These are phyloP conservation scores for Fomitopsis palustris DNA, from an alignment of 1,284 basidiomycete species.

Conservation along the genomic window DNA sequence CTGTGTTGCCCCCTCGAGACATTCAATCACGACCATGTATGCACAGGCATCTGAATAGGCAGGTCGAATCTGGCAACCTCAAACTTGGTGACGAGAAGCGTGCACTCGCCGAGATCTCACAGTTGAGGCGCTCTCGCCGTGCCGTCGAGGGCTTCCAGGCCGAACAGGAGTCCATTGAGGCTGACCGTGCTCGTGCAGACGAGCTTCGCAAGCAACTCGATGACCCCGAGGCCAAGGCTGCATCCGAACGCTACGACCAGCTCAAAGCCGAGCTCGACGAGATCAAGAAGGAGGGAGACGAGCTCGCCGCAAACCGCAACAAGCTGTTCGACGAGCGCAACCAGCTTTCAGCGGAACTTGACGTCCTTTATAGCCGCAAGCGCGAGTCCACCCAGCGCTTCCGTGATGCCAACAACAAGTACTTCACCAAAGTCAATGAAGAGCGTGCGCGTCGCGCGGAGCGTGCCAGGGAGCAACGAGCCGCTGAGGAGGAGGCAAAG, in stretches of 20 bases:
- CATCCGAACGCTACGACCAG: conserved; percentile 79
- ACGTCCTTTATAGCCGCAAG: conserved; percentile 75
- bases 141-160: conserved; percentile 78
- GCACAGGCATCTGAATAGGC: conserved; percentile 76
- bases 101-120: conserved; percentile 85
- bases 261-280: conserved; percentile 87
- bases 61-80: conserved; percentile 90
- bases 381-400: conserved; percentile 70
- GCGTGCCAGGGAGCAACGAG: conserved; percentile 75
- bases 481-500: conserved; percentile 81
- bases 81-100: conserved; percentile 97
- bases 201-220: conserved; percentile 84
- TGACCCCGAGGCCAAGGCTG: conserved; percentile 86
- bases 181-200: conserved; percentile 75
- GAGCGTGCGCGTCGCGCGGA: conserved; percentile 85
- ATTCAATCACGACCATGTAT: background rate
- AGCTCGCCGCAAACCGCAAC: conserved; percentile 76
- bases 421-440: conserved; percentile 80
- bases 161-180: conserved; percentile 79
- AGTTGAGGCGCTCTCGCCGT: conserved; percentile 67
- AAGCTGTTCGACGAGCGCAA: conserved; percentile 80
- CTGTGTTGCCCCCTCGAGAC: background rate
- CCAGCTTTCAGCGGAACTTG: conserved; percentile 78
- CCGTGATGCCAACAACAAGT: conserved; percentile 80
- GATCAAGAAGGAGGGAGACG: conserved; percentile 85